Conservation (phyloP, 768 basidiomycete genomes). For the Tricholoma bakamatsutake region DNA sequence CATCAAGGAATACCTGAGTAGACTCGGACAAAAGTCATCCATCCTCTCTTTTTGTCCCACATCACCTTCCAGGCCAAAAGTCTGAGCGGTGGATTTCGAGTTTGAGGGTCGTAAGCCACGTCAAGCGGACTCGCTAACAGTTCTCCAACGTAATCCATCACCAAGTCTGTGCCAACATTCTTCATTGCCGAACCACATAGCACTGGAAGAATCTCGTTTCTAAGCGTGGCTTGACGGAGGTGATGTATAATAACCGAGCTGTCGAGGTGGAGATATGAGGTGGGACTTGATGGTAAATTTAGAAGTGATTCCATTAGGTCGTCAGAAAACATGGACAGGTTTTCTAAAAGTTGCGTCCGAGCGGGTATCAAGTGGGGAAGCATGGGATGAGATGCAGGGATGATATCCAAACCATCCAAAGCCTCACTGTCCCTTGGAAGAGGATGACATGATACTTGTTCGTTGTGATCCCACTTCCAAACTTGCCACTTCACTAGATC, state of each 20-base stretch:
- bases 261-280: conserved; percentile 61
- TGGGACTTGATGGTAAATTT: conserved; percentile 45
- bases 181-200: conserved; percentile 80
- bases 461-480: conserved; percentile 65
- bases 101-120: conserved; percentile 41
- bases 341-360: conserved; percentile 67
- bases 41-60: conserved; percentile 77
- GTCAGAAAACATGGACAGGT: conserved; percentile 75
- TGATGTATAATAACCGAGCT: conserved; percentile 48
- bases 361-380: conserved; percentile 60
- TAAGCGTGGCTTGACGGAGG: conserved; percentile 63
- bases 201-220: conserved; percentile 66
- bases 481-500: conserved; percentile 82
- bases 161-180: conserved; percentile 73
- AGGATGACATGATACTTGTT: conserved; percentile 33
- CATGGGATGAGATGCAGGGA: conserved; percentile 62
- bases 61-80: conserved; percentile 84
- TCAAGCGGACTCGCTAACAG: conserved; percentile 76
- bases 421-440: conserved; percentile 49
- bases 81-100: conserved; percentile 44
- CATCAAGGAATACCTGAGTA: conserved; percentile 60
- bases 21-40: conserved; percentile 91
- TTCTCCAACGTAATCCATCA: conserved; percentile 80
- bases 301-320: conserved; percentile 73
- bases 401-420: conserved; percentile 33